Evolutionary conservation across 2,329 filamentous ascomycete genomes (phyloP).

Genomic region (Colletotrichum liriopes): DNA sequence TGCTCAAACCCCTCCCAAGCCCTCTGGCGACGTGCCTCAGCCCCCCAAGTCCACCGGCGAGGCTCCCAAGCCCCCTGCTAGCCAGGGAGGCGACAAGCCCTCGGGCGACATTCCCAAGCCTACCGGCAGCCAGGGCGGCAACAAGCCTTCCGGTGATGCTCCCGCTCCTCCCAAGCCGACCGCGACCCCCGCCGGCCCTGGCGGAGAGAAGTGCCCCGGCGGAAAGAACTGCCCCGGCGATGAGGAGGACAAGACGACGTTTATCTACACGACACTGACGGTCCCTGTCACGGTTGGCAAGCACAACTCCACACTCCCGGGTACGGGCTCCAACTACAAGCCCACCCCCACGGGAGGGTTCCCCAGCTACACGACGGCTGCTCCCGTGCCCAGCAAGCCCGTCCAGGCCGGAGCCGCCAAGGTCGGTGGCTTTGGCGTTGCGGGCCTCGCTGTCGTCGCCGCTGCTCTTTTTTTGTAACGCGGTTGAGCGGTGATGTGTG

Average conservation of each 20-base stretch:
- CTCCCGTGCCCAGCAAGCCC: conserved; percentile 48
- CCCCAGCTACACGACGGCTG: conserved; percentile 18
- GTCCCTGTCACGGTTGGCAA: conserved; percentile 29
- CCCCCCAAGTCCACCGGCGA: conserved; percentile 48
- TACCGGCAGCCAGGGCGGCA: conserved; percentile 4
- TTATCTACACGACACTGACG: conserved; percentile 30
- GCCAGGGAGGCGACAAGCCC: not conserved
- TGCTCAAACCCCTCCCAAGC: not conserved
- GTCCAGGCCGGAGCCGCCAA: conserved; percentile 41
- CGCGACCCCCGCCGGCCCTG: not conserved
- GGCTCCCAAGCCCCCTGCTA: not conserved
- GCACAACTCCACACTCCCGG: conserved; percentile 36
- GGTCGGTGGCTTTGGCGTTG: conserved; percentile 34
- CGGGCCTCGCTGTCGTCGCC: conserved; percentile 45
- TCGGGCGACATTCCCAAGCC: conserved; percentile 3
- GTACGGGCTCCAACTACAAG: conserved; percentile 23
- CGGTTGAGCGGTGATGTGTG: not conserved
- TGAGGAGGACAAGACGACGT: conserved; percentile 10
- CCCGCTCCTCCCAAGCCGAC: conserved; percentile 28
- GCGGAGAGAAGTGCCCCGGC: conserved; percentile 14
- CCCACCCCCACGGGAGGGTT: conserved; percentile 26
- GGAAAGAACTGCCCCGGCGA: conserved; percentile 9
- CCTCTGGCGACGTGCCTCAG: conserved; percentile 50
- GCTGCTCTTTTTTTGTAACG: conserved; percentile 32
- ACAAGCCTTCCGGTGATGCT: conserved; percentile 8